Evolutionary conservation across 345 rosid species (phyloP).

Genomic region (Eucalyptus globulus): DNA sequence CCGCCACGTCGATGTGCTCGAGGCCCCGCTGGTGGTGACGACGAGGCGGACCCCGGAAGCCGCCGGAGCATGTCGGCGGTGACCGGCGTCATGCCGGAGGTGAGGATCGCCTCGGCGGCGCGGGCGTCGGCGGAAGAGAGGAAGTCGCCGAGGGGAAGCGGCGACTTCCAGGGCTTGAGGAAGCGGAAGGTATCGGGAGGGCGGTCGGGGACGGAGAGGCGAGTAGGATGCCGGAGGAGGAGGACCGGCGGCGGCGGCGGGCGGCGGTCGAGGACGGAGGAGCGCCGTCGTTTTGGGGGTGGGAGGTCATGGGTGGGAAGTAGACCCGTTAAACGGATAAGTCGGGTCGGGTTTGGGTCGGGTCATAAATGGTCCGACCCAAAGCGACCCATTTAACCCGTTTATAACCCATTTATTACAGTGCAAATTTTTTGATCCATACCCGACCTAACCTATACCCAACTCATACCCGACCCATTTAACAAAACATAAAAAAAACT

Average conservation of each 20-base stretch:
- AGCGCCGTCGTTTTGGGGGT: background rate
- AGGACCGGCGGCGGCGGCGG: conserved; percentile 4
- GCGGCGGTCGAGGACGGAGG: background rate
- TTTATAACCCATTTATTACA: too few species aligned
- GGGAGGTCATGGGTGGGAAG: background rate
- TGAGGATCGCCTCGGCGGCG: conserved; percentile 16
- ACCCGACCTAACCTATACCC: too few species aligned
- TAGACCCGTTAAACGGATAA: too few species aligned
- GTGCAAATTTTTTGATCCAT: too few species aligned
- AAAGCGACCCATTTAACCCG: too few species aligned
- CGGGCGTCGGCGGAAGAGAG: background rate
- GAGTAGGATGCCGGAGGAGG: background rate
- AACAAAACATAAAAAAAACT: too few species aligned
- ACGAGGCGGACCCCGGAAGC: conserved; percentile 14
- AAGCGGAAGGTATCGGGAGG: conserved; percentile 6
- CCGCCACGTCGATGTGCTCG: conserved; percentile 25
- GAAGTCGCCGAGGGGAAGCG: conserved; percentile 9
- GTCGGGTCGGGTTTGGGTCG: too few species aligned
- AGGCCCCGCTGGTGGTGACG: conserved; percentile 26
- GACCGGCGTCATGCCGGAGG: conserved; percentile 4
- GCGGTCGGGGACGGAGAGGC: background rate
- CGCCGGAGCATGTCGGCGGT: conserved; percentile 12
- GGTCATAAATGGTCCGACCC: too few species aligned
- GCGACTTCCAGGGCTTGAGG: conserved; percentile 16
- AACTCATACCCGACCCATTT: too few species aligned